These are phyloP conservation scores for Penicillium coffeae DNA, from an alignment of 495 filamentous ascomycete species.

Conservation along the genomic window DNA sequence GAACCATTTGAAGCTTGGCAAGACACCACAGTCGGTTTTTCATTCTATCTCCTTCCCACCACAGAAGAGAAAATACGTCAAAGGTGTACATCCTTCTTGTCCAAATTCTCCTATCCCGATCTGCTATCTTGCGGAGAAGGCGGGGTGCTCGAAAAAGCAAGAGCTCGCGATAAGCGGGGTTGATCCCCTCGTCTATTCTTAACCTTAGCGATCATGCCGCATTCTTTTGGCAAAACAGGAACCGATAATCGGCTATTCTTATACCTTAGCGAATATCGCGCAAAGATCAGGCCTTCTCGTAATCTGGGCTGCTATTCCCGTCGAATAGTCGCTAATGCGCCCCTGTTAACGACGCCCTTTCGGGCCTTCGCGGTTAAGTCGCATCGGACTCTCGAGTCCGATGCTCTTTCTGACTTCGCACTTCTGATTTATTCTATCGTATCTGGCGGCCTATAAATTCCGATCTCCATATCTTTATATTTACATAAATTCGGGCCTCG, in stretches of 20 bases:
- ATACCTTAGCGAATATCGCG: constrained; percentile 23
- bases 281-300: no score
- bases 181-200: constrained; percentile 23
- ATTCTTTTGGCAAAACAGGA: constrained; percentile 4
- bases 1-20: no score
- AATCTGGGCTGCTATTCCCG: no score
- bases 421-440: not conserved
- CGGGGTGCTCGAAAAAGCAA: not conserved
- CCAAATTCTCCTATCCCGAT: not conserved
- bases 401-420: not conserved
- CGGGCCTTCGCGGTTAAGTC: not conserved
- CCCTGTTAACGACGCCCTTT: not conserved
- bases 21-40: no score
- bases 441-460: not conserved
- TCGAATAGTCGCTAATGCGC: not conserved
- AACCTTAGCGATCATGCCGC: constrained; percentile 16
- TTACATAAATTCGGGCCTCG: not conserved
- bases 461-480: not conserved
- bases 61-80: no score
- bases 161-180: not conserved
- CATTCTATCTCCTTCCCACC: no score
- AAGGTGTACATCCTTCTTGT: no score
- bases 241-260: constrained; percentile 17
- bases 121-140: no score
- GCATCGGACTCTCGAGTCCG: not conserved